Conservation (phyloP, 768 basidiomycete genomes). For the Boletus reticulatus region DNA sequence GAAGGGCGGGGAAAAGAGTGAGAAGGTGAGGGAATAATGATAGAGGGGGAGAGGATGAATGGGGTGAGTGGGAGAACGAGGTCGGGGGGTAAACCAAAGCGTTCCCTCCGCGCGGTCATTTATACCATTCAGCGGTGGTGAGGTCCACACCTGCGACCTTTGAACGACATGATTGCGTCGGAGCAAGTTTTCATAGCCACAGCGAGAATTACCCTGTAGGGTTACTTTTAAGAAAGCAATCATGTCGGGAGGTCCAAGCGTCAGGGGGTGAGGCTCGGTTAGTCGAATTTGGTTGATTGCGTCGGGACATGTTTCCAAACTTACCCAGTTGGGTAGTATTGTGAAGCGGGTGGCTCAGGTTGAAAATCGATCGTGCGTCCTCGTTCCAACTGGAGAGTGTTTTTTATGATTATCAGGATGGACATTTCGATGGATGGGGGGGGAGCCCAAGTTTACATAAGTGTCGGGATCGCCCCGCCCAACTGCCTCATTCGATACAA, state of each 20-base stretch:
- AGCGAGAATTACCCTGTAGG: too few relatives aligned
- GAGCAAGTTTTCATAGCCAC: too few relatives aligned
- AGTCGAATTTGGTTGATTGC: conserved; percentile 24
- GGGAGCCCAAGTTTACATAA: background rate
- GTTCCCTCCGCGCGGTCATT: too few relatives aligned
- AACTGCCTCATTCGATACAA: conserved; percentile 5
- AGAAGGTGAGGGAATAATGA: background rate
- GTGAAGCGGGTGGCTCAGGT: too few relatives aligned
- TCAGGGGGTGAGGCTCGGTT: conserved; percentile 21
- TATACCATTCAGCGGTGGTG: too few relatives aligned
- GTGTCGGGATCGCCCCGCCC: conserved; percentile 3
- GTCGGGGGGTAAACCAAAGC: too few relatives aligned
- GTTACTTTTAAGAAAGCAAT: conserved; percentile 21
- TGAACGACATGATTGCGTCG: too few relatives aligned
- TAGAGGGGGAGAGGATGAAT: background rate
- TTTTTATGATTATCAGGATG: background rate
- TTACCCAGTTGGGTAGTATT: background rate
- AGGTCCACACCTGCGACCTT: too few relatives aligned
- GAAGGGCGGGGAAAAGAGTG: background rate
- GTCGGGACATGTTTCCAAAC: conserved; percentile 12
- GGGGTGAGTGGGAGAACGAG: too few relatives aligned
- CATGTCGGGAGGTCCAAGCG: conserved; percentile 12
- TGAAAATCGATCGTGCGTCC: too few relatives aligned
- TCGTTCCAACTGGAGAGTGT: background rate
- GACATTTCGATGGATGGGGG: background rate